These are phyloP conservation scores for Ambrosia hybrid DNA, from an alignment of 140 eudicot genomes.

Conservation along the genomic window DNA sequence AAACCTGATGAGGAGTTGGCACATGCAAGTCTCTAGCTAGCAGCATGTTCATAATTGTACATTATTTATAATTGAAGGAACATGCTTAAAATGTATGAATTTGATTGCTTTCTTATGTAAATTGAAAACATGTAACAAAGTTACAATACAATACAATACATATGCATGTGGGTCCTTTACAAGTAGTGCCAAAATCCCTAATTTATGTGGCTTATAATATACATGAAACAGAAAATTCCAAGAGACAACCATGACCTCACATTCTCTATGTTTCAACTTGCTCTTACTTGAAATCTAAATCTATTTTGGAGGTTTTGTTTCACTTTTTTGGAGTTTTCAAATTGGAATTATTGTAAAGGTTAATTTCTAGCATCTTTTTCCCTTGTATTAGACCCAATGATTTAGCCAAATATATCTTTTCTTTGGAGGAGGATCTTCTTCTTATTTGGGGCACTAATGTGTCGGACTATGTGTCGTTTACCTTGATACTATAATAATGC, in stretches of 20 bases:
- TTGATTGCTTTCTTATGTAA: not conserved
- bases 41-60: not conserved
- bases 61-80: not conserved
- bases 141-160: not conserved
- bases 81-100: not conserved
- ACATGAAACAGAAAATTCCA: conserved; percentile 20
- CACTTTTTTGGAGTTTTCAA: conserved; percentile 29
- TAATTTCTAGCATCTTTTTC: too few relatives aligned
- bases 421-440: conserved; percentile 55
- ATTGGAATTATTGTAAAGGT: conserved; percentile 24
- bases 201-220: conserved; percentile 25
- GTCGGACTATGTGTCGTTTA: conserved; percentile 47
- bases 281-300: conserved; percentile 20
- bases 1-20: not conserved
- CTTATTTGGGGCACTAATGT: conserved; percentile 53
- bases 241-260: conserved; percentile 31
- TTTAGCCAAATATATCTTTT: conserved; percentile 39
- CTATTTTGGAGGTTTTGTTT: conserved; percentile 31
- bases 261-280: conserved; percentile 30
- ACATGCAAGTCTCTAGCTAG: not conserved
- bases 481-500: conserved; percentile 23
- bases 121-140: not conserved
- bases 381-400: conserved; percentile 40
- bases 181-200: conserved; percentile 21
- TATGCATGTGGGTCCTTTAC: conserved; percentile 26